Evolutionary conservation across 1,284 basidiomycete genomes (phyloP), one percentile per base, ranked within the genome.

Genomic region (Cutaneotrichosporon curvatum): DNA sequence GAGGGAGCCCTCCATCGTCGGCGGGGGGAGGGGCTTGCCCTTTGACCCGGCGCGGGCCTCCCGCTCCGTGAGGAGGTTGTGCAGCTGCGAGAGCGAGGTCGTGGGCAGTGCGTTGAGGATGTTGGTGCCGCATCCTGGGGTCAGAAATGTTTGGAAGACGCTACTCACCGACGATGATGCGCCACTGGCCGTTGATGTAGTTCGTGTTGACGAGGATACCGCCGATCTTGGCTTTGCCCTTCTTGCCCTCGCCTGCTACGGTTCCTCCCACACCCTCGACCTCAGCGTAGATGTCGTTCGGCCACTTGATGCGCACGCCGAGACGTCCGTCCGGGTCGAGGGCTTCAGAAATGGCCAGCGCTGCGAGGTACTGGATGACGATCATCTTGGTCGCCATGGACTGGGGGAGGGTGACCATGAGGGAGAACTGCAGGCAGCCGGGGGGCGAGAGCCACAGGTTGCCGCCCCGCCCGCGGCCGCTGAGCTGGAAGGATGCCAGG

Each of bases 301-400:
- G 94, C 95, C 95, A 99, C 71, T 98, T 99, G 45, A 98, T 76
- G 39, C 82, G 78, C 4, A 94, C 79, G 4, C 75, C 75, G 0
- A 78, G 59, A 12, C 75, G 72, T 1, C 82, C 84, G 51, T 74
- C 74, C 21, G 67, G 69, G 53, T 70, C 73, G 18, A 65, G 62
- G 0, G 88, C 90, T 59, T 92, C 85, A 4, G 83, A 81, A n/a
- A 97, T 83, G 0, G 92, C 88, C 23, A 98, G 74, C 0, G 85
- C 87, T 50, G 86, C 85, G 1, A 99, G 78, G 65, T 98, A 98
- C 64, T 99, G 95, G n/a, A 94, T 74, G 62, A 99, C 95, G 14
- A 97, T 89, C 35, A 96, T 77, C 28, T 76, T 75, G 4, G 82
- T 75, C 4, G 82, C 81, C 47, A 88, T 71, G 0, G 67, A 57